These are phyloP conservation scores for Fennellomyces sp. DNA, from an alignment of 371 early-diverging fungal genomes.

Conservation along the genomic window DNA sequence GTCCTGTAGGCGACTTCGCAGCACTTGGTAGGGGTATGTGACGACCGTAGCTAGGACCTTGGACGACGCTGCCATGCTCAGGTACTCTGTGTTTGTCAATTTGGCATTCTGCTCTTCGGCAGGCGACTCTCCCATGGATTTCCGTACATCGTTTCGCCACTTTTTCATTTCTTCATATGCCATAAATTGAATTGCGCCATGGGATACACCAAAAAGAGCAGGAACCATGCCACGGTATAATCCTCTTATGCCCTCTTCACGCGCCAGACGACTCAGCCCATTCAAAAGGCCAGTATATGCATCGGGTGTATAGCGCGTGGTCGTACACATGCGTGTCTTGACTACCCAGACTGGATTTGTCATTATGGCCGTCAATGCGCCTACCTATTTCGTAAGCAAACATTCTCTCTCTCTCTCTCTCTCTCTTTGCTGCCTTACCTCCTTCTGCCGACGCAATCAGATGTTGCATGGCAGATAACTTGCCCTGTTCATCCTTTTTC, in stretches of 20 bases:
- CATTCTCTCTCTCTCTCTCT: not conserved
- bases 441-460: conserved; percentile 82
- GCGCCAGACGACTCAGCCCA: conserved; percentile 65
- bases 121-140: conserved; percentile 24
- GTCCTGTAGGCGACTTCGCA: conserved; percentile 85
- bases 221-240: conserved; percentile 89
- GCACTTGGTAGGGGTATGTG: conserved; percentile 96
- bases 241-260: conserved; percentile 83
- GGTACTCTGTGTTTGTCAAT: conserved; percentile 72
- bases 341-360: conserved; percentile 96
- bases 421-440: conserved; percentile 35
- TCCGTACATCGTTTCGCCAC: conserved; percentile 53
- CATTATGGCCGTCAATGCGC: conserved; percentile 79
- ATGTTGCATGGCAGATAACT: conserved; percentile 73
- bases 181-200: conserved; percentile 97
- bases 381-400: no score
- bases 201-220: conserved; percentile 88
- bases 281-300: conserved; percentile 80
- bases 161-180: conserved; percentile 95
- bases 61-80: conserved; percentile 85
- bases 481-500: conserved; percentile 63
- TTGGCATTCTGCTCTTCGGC: conserved; percentile 41
- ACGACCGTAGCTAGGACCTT: conserved; percentile 86
- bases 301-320: conserved; percentile 58
- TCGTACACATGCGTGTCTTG: conserved; percentile 93